Base-by-base conservation (phyloP, 2,329 filamentous ascomycete species). In the Pezicula neosporulosa region DNA sequence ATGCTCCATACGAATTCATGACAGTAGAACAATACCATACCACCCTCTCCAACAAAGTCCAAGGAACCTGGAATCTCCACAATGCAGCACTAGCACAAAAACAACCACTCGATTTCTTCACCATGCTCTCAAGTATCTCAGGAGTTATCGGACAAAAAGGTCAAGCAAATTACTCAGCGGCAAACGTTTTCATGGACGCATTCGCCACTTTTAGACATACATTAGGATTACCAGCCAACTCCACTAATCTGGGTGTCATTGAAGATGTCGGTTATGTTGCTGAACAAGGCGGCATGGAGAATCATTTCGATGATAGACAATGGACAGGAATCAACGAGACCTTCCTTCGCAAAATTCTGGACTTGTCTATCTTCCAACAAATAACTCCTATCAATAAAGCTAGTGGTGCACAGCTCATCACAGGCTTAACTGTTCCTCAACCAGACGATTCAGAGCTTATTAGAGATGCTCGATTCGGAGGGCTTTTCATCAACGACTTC, bases 221-320 rank as follows among this genome's bases (percentile, higher is more conserved):
- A 1, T 63, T 63, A 36, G 72, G 74, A 3, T 63, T 76, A 2
- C 66, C 72, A 3, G 75, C 74, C 28, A 66, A 72, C 0, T 72
- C 72, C 1, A 65, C 85, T 1, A 75, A 83, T 58, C 64, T 85
- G 6, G 78, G 77, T 0, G 72, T 74, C 1, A 72, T 85, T 15
- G 66, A 66, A 4, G 72, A 68, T 12, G 60, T 70, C 0, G 73
- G 73, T 6, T 55, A 49, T 46, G 48, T 56, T 8, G 50, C 54
- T n/a, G 51, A 52, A 28, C 37, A 47, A 30, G 49, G 43, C 10
- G 51, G 33, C 1, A 46, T 56, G 24, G 19, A 54, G 19, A 28
- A 19, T 9, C 43, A 47, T 10, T 54, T 64, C n/a, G 55, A 60
- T 41, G 56, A 52, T 9, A 42, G 45, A 18, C 35, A 47, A 16